These are phyloP conservation scores for Striga asiatica DNA, from an alignment of 257 asterid species.

Conservation along the genomic window DNA sequence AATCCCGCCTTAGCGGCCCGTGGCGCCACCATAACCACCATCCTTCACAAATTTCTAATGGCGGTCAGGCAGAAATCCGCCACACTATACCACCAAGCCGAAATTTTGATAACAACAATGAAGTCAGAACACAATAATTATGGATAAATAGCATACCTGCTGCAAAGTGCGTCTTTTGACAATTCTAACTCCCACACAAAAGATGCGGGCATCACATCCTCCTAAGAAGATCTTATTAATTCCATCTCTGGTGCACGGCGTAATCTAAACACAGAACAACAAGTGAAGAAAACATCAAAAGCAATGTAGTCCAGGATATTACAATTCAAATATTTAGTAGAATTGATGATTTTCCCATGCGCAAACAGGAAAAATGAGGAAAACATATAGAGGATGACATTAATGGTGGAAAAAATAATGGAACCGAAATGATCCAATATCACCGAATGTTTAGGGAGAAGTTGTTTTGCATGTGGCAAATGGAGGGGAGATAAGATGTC, in stretches of 20 bases:
- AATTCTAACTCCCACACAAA: conserved; percentile 87
- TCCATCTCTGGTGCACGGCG: conserved; percentile 81
- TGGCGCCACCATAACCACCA: no score
- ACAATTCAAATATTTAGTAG: background rate
- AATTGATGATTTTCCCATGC: background rate
- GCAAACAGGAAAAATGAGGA: background rate
- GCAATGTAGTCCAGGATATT: conserved; percentile 15
- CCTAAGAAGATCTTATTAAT: conserved; percentile 73
- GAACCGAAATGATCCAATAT: background rate
- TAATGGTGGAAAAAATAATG: background rate
- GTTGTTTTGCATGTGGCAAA: background rate
- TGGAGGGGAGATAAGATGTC: background rate
- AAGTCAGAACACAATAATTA: background rate
- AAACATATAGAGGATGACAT: background rate
- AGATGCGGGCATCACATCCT: conserved; percentile 84
- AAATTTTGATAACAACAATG: no score
- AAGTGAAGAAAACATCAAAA: conserved; percentile 25
- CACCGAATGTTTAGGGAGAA: background rate
- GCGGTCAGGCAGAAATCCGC: no score
- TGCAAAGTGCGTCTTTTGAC: conserved; percentile 78
- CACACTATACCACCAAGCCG: no score
- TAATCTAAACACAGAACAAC: conserved; percentile 64
- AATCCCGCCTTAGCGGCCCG: no score
- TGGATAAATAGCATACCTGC: conserved; percentile 38
- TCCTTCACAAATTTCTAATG: no score